Base-by-base conservation (phyloP, 495 filamentous ascomycete genomes). In the Penicillium dipodomyicola region DNA sequence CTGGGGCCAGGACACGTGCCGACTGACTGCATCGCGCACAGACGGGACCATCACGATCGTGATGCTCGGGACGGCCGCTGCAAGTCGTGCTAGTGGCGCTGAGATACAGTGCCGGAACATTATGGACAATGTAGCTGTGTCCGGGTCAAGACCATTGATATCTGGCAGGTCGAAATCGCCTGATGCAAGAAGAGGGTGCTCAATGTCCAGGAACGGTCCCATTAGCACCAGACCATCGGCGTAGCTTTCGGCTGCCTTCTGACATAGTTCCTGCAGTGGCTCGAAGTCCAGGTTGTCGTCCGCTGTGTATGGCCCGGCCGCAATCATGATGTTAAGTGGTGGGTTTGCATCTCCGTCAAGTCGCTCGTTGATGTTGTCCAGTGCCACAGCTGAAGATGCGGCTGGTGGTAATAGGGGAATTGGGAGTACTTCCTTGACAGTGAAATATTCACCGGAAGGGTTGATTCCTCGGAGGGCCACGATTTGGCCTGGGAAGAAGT, bases 401-500 rank as follows among this genome's bases (percentile, higher is more conserved):
- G 91, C 84, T 44, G 75, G 79, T 9, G 84, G 84, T 12, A 96
- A 74, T 3, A 88, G 73, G 6, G 94, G 93, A 10, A 91, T 69
- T 2, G 84, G 75, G 5, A 97, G 78, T 11, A 93, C 72, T 62
- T 96, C 85, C 23, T 80, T 84, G 41, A 96, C 90, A 0, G 84
- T 81, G 60, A 98, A 96, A 55, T 89, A 87, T 22, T 87, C 81
- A 5, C 93, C 93, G 15, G 88, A 89, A 6, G 91, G 86, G 65
- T 97, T 97, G 64, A 87, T 88, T 9, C 94, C 94, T 37, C 80
- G 79, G 15, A 96, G 74, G 9, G 92, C 94, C 19, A 95, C 88
- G 46, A 97, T 96, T 66, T 97, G 91, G 17, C 94, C 94, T 0
- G 93, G 92, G 71, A 98, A 96, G 78, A 97, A 91, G 58, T 91